Evolutionary conservation across 2,329 filamentous ascomycete genomes (phyloP), one percentile per base, ranked within the genome.

Genomic region (Aspergillus intermedius): DNA sequence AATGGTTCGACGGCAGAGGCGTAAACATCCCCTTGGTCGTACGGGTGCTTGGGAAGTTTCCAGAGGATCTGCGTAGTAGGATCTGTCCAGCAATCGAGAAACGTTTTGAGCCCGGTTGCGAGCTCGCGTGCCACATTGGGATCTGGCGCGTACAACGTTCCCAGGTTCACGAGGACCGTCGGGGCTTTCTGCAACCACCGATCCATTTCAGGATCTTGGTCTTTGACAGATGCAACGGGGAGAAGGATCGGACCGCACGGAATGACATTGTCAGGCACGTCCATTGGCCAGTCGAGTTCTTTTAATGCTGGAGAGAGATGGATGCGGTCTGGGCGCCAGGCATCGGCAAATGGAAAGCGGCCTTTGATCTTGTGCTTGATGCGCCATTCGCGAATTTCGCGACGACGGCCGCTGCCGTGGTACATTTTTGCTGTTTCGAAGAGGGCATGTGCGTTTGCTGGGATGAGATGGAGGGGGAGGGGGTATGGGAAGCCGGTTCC

Each of bases 81-180:
- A 2, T 49, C 61, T 37, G 48, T 58, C 23, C 59, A 56, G 0
- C 48, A 44, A 6, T 69, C 58, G 0, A 78, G 57, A 2, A 74
- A 60, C 0, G 57, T 52, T 7, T 60, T 61, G 2, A 78, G 34
- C 0, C 69, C 70, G 0, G 39, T 42, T 0, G 71, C 69, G 28
- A 78, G 66, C 28, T 74, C 68, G 6, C 60, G 43, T 0, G 70
- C 72, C 42, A 71, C 64, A 0, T 63, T 56, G 3, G 66, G 58
- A 0, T 61, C 56, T 3, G 66, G 56, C 0, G 54, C 56, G 42
- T 64, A 59, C 3, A 70, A 62, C 0, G 74, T 74, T 0, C 77
- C 77, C 1, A 79, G 58, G 50, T 75, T 77, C 30, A 79, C 65
- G n/a, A 76, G 66, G 0, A 80, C 58, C 0, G 74, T 78, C 2